These are phyloP conservation scores for Cyanidiococcus yangmingshanensis DNA, from an alignment of 23 red algal species.

Conservation along the genomic window DNA sequence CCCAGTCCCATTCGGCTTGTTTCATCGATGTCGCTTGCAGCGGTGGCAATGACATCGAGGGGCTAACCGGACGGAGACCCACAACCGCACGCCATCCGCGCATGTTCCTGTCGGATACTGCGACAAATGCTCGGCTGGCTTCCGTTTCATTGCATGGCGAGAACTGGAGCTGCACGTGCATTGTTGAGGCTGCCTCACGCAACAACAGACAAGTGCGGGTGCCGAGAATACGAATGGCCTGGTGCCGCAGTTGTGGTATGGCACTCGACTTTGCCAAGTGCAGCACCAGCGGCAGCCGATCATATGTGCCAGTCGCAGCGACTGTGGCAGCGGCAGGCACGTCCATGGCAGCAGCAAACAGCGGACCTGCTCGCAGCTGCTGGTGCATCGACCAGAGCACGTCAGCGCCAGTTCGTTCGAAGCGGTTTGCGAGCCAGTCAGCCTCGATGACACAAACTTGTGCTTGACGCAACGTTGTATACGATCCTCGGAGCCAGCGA, in stretches of 20 bases:
- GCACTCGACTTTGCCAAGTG: background rate
- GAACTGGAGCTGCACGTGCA: background rate
- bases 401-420: background rate
- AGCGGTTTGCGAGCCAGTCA: background rate
- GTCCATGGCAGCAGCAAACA: background rate
- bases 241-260: background rate
- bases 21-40: background rate
- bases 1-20: background rate
- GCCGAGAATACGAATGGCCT: background rate
- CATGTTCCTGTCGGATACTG: background rate
- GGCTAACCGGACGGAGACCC: background rate
- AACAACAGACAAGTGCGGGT: background rate
- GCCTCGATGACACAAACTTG: background rate
- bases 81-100: background rate
- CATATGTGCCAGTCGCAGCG: background rate
- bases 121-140: background rate
- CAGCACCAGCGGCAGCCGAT: slow-evolving; percentile 6
- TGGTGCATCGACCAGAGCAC: background rate
- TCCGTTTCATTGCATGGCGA: background rate
- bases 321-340: background rate
- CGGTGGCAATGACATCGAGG: background rate
- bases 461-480: background rate
- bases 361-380: background rate
- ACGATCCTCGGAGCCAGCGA: slow-evolving; percentile 26
- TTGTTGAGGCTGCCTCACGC: background rate